A percentile compares a stretch with the other conserved stretches of the same genome.
Conservation (phyloP, 116 monocot genomes). For the Posidonia oceanica region DNA sequence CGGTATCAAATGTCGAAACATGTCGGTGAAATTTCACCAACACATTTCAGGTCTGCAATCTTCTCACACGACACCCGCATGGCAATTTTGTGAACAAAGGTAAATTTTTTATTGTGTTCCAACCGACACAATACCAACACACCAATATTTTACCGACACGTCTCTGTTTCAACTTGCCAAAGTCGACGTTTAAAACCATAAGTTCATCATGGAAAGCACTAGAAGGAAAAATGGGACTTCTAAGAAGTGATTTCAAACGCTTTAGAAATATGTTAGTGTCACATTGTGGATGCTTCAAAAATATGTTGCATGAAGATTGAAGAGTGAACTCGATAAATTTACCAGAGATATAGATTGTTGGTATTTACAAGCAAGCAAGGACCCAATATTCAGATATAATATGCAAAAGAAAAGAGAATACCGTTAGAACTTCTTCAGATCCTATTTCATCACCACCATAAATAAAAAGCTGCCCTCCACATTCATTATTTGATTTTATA, state of each 20-base stretch:
- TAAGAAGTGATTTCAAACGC: background rate
- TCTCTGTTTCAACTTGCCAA: no score
- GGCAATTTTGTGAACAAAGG: no score
- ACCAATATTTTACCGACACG: no score
- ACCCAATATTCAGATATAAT: background rate
- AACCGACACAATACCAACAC: no score
- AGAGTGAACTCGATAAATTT: background rate
- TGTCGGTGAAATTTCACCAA: no score
- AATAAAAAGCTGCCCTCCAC: constrained; percentile 69
- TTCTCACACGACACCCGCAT: no score
- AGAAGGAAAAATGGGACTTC: background rate
- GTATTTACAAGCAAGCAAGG: background rate
- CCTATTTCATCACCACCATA: constrained; percentile 99
- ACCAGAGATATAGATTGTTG: background rate
- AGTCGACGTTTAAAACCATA: no score
- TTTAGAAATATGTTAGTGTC: background rate
- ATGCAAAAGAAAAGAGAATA: constrained; percentile 13
- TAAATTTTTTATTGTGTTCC: no score
- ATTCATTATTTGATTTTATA: constrained; percentile 35
- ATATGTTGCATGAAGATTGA: no score
- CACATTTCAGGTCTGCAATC: no score
- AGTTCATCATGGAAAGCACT: background rate
- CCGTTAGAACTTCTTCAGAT: constrained; percentile 97
- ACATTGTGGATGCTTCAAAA: no score
- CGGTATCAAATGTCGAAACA: no score